Conservation (phyloP, 768 basidiomycete species). For the Leccinum truebloodii region DNA sequence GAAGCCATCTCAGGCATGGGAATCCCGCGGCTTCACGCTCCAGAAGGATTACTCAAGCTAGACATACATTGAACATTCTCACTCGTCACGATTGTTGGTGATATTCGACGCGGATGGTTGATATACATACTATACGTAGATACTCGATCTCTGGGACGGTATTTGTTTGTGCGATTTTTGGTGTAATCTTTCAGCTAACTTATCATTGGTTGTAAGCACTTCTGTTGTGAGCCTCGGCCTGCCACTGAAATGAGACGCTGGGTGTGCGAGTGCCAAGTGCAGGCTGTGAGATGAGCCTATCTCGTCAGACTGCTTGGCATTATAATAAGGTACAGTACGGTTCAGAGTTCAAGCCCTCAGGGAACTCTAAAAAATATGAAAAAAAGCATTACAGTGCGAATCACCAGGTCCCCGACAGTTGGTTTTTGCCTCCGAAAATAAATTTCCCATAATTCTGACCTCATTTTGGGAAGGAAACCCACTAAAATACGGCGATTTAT, state of each 20-base stretch:
- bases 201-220: not conserved
- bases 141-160: not conserved
- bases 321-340: not conserved
- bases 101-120: not conserved
- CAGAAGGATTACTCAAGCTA: slow-evolving; percentile 3
- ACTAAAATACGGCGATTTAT: too few species aligned
- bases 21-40: slow-evolving; percentile 20
- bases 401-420: too few species aligned
- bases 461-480: too few species aligned
- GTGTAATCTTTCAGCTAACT: not conserved
- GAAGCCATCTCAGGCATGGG: slow-evolving; percentile 15
- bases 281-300: not conserved
- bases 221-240: not conserved
- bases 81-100: not conserved
- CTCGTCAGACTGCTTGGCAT: not conserved
- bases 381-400: not conserved
- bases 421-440: not conserved
- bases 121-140: not conserved
- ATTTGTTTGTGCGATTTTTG: not conserved
- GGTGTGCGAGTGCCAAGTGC: not conserved
- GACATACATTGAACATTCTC: not conserved
- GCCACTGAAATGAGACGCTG: not conserved
- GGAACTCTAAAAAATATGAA: not conserved
- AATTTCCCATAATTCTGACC: not conserved
- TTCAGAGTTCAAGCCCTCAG: too few species aligned